phyloP scores from a whole-genome alignment of 345 rosid species.

The Sisymbrium irio region DNA sequence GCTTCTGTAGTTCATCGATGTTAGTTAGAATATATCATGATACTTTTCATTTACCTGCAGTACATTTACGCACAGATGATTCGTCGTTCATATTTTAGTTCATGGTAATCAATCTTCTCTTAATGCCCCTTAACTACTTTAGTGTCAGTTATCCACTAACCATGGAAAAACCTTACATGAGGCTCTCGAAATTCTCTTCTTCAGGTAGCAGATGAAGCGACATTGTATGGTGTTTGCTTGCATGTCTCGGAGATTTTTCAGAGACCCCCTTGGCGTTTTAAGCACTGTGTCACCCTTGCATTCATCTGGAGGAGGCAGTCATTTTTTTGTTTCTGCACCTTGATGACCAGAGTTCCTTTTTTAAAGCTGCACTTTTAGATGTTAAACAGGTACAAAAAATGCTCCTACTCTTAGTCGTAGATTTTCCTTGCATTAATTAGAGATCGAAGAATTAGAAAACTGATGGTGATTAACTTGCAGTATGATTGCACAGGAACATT shows the following conservation, averaged over 20 bases:
- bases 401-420: conserved; percentile 7
- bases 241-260: conserved; percentile 90
- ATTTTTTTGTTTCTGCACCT: conserved; percentile 89
- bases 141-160: conserved; percentile 17
- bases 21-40: neutral
- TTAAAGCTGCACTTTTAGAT: conserved; percentile 93
- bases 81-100: conserved; percentile 78
- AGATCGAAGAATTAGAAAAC: conserved; percentile 1
- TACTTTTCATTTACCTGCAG: conserved; percentile 39
- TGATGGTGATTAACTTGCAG: conserved; percentile 51
- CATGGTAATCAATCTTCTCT: conserved; percentile 52
- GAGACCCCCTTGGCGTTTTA: conserved; percentile 78
- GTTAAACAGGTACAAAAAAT: conserved; percentile 76
- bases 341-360: conserved; percentile 97
- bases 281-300: conserved; percentile 57
- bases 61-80: conserved; percentile 88
- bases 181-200: conserved; percentile 15
- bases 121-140: neutral
- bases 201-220: conserved; percentile 91
- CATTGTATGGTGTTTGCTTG: conserved; percentile 92
- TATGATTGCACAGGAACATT: conserved; percentile 93
- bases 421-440: conserved; percentile 15
- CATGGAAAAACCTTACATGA: neutral
- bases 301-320: conserved; percentile 56
- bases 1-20: conserved; percentile 9